Percentiles rank a stretch among this genome's conserved stretches.
Conservation (phyloP, 768 basidiomycete genomes). For the Russula sp. region DNA sequence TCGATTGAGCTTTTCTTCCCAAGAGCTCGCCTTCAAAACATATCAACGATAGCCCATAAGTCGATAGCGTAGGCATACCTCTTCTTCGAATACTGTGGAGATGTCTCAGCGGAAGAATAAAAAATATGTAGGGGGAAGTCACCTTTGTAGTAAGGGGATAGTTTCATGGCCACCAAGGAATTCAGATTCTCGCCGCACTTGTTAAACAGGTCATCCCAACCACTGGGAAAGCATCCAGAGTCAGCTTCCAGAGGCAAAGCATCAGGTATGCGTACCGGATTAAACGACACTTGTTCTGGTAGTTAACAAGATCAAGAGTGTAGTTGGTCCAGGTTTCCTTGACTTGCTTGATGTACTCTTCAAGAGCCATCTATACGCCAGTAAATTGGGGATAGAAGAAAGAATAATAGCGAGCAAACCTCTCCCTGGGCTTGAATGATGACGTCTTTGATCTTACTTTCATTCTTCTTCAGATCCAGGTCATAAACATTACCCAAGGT, state of each 20-base stretch:
- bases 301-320: slow-evolving; percentile 92
- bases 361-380: slow-evolving; percentile 74
- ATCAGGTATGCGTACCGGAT: slow-evolving; percentile 51
- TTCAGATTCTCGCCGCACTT: slow-evolving; percentile 98
- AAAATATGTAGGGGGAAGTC: slow-evolving; percentile 4
- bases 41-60: slow-evolving; percentile 10
- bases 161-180: slow-evolving; percentile 92
- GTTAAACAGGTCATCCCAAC: slow-evolving; percentile 95
- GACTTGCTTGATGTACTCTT: slow-evolving; percentile 94
- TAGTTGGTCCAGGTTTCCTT: slow-evolving; percentile 97
- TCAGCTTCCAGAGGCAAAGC: background rate
- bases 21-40: slow-evolving; percentile 59
- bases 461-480: slow-evolving; percentile 91
- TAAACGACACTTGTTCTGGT: slow-evolving; percentile 96
- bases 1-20: slow-evolving; percentile 96
- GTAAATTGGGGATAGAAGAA: slow-evolving; percentile 27
- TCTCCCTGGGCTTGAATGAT: slow-evolving; percentile 98
- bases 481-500: slow-evolving; percentile 96
- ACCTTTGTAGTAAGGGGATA: slow-evolving; percentile 99
- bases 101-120: slow-evolving; percentile 11
- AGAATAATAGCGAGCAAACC: slow-evolving; percentile 34
- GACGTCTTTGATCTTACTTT: slow-evolving; percentile 84
- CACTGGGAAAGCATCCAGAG: slow-evolving; percentile 39
- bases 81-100: slow-evolving; percentile 75
- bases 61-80: slow-evolving; percentile 36